Evolutionary conservation across 208 protist genomes (phyloP).

Genomic region (Sergeia podlipaevii): DNA sequence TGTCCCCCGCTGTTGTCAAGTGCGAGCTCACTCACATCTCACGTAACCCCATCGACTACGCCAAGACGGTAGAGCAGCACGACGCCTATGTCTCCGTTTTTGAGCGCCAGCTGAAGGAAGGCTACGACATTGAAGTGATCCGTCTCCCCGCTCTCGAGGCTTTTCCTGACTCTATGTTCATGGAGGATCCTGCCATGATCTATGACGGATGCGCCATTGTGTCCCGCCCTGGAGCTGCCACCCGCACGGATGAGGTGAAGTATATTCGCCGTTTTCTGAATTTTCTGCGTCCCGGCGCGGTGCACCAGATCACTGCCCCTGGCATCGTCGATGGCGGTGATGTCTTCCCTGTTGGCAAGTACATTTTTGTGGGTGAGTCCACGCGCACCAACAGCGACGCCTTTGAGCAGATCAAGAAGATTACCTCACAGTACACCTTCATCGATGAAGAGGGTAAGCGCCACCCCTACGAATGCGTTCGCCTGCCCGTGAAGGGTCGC

Average conservation of each 20-base stretch:
- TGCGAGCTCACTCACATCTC: slow-evolving; percentile 11
- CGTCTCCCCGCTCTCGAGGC: slow-evolving; percentile 7
- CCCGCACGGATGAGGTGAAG: not conserved
- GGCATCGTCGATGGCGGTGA: slow-evolving; percentile 8
- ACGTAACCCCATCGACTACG: slow-evolving; percentile 5
- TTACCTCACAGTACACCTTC: not conserved
- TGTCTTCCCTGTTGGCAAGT: slow-evolving; percentile 7
- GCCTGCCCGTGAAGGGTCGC: slow-evolving; percentile 10
- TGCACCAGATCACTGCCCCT: not conserved
- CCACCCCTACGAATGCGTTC: slow-evolving; percentile 5
- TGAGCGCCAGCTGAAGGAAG: slow-evolving; percentile 10
- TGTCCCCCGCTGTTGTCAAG: slow-evolving; percentile 1
- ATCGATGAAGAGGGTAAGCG: slow-evolving; percentile 10
- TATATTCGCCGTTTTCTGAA: slow-evolving; percentile 4
- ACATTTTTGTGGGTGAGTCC: slow-evolving; percentile 14
- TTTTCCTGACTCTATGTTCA: slow-evolving; percentile 13
- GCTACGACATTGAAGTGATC: slow-evolving; percentile 13
- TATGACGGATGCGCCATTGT: slow-evolving; percentile 9
- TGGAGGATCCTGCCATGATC: slow-evolving; percentile 12
- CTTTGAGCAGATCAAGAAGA: slow-evolving; percentile 16
- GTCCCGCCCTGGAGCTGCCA: slow-evolving; percentile 2
- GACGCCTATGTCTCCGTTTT: slow-evolving; percentile 15
- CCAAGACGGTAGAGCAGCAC: slow-evolving; percentile 8
- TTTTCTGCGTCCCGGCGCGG: slow-evolving; percentile 3
- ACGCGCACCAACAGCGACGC: slow-evolving; percentile 13